A percentile compares a stretch with the other conserved stretches of the same genome.
Conservation (phyloP, 2,329 filamentous ascomycete species). For the Paramyrothecium sp. region DNA sequence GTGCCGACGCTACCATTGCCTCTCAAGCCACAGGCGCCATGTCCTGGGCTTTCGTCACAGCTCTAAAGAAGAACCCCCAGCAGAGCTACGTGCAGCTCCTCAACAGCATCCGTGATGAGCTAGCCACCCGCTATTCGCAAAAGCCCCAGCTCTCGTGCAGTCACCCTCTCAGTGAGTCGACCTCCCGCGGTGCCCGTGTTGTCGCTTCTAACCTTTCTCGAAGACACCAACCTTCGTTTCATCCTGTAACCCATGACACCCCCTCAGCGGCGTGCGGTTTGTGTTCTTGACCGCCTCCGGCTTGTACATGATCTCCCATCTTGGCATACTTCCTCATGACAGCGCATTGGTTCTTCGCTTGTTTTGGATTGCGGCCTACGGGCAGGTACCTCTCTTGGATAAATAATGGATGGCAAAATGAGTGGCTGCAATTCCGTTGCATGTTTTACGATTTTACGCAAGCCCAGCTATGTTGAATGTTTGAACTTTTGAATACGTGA, state of each 20-base stretch:
- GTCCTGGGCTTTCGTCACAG: slow-evolving; percentile 95
- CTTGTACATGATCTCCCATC: not conserved
- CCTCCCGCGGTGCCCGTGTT: slow-evolving; percentile 5
- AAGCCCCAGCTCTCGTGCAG: slow-evolving; percentile 97
- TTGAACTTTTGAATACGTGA: too few relatives aligned
- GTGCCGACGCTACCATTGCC: slow-evolving; percentile 87
- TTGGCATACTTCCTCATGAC: not conserved
- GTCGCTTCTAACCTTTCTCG: slow-evolving; percentile 6
- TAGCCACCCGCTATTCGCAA: slow-evolving; percentile 84
- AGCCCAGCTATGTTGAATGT: too few relatives aligned
- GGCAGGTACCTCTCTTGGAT: not conserved
- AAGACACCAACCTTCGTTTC: slow-evolving; percentile 63
- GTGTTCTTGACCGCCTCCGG: slow-evolving; percentile 4
- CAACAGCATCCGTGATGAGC: slow-evolving; percentile 93
- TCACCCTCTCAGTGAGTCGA: slow-evolving; percentile 81
- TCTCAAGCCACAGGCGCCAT: slow-evolving; percentile 94
- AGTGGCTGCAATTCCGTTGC: not conserved
- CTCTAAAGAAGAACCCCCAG: slow-evolving; percentile 93
- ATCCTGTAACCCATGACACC: slow-evolving; percentile 48
- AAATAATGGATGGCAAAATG: not conserved
- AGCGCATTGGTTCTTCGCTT: not conserved
- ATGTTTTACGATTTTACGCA: too few relatives aligned
- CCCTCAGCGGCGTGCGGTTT: slow-evolving; percentile 2
- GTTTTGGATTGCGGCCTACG: not conserved
- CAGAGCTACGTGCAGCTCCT: slow-evolving; percentile 97